Conservation (phyloP, 2,329 filamentous ascomycete species). For the Plectosphaerella plurivora region DNA sequence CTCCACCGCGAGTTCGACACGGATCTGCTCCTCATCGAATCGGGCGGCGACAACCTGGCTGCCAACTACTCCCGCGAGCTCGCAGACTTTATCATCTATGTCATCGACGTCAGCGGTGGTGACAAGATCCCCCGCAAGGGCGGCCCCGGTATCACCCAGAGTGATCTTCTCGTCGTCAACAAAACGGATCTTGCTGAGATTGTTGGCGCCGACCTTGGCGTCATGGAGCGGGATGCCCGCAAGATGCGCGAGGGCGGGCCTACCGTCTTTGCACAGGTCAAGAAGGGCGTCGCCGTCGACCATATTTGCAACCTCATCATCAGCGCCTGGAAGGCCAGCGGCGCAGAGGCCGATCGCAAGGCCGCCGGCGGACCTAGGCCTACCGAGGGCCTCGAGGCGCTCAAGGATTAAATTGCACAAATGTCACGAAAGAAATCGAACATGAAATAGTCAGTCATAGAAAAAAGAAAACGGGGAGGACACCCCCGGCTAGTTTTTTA, state of each 20-base stretch:
- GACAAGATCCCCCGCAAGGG: slow-evolving; percentile 97
- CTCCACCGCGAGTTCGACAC: slow-evolving; percentile 75
- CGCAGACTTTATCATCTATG: slow-evolving; percentile 97
- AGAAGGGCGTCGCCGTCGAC: slow-evolving; percentile 78
- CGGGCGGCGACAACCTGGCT: slow-evolving; percentile 91
- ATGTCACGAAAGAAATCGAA: slow-evolving; percentile 7
- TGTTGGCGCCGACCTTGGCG: slow-evolving; percentile 81
- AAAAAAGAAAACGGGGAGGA: not conserved
- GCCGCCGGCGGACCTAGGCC: slow-evolving; percentile 52
- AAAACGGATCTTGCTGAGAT: slow-evolving; percentile 93
- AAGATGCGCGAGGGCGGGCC: slow-evolving; percentile 96
- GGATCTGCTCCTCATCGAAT: slow-evolving; percentile 89
- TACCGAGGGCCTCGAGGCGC: slow-evolving; percentile 49
- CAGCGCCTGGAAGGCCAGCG: slow-evolving; percentile 89
- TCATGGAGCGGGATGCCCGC: slow-evolving; percentile 92
- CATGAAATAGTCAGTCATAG: not conserved
- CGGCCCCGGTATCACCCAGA: slow-evolving; percentile 94
- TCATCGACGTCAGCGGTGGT: slow-evolving; percentile 93
- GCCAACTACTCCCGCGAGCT: slow-evolving; percentile 95
- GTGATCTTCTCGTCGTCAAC: slow-evolving; percentile 89
- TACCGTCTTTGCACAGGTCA: slow-evolving; percentile 96
- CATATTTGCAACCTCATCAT: slow-evolving; percentile 85
- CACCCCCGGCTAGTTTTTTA: not conserved
- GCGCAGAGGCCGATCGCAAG: slow-evolving; percentile 61
- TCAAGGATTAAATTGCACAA: slow-evolving; percentile 18